phyloP scores from a whole-genome alignment of 176 grass and related monocot genomes.

The Guadua angustifolia region DNA sequence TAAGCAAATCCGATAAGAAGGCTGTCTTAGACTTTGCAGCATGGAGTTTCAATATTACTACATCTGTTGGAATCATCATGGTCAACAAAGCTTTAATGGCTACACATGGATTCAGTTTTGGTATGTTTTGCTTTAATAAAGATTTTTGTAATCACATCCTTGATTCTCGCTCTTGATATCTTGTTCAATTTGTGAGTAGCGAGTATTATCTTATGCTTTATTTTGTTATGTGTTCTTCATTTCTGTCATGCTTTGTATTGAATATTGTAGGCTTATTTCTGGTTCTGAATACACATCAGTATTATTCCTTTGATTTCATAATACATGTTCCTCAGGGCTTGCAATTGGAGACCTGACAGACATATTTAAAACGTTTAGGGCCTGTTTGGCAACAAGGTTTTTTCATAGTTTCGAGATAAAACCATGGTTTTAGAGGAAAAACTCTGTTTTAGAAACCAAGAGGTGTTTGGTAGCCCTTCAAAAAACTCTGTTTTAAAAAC shows the following conservation, averaged over 20 bases:
- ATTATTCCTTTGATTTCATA: not conserved
- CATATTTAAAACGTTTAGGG: not conserved
- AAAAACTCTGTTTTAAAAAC: no score
- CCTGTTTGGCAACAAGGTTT: no score
- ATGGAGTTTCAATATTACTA: slow-evolving; percentile 85
- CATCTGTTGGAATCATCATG: slow-evolving; percentile 60
- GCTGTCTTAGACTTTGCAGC: slow-evolving; percentile 64
- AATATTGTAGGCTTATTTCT: not conserved
- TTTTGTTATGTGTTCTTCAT: not conserved
- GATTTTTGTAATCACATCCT: no score
- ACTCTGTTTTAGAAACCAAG: no score
- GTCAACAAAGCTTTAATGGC: not conserved
- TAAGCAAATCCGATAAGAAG: slow-evolving; percentile 77
- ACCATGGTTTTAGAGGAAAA: no score
- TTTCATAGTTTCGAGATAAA: no score
- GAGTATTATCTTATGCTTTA: not conserved
- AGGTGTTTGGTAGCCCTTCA: no score
- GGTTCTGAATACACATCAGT: not conserved
- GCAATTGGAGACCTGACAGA: not conserved
- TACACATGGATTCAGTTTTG: no score
- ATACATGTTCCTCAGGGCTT: not conserved
- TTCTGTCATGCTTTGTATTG: not conserved
- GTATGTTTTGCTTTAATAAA: no score
- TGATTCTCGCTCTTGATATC: no score
- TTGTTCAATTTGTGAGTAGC: not conserved